Evolutionary conservation across 2,329 filamentous ascomycete genomes (phyloP), one percentile per base, ranked within the genome.

Genomic region (Aspergillus luchuensis): DNA sequence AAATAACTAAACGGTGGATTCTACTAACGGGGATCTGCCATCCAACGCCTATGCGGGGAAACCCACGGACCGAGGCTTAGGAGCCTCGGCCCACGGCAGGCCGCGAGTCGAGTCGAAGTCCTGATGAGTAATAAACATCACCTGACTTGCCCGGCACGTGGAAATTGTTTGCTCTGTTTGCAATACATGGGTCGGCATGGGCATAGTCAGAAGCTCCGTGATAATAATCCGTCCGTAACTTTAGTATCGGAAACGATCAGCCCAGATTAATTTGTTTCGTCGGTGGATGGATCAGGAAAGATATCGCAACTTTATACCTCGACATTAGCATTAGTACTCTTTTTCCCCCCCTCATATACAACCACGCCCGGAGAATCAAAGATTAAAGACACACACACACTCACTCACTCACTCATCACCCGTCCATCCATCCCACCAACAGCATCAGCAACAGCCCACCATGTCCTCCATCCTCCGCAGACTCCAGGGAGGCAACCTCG

Each of bases 401-500:
- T 19, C 17, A 23, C 23, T 1, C 23, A 28, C 25, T 8, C 25
- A 28, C 41, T 21, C 5, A 30, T 6, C 45, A 30, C 15, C 38
- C 43, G 10, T 38, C 47, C 25, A 25, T 28, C 30, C 33, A 38
- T 19, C 52, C 25, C 30, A 53, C 57, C 53, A 43, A 17, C 59
- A 41, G 45, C 36, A 63, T n/a, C 50, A 51, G 51, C 47, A 47
- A 25, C 50, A 47, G 49, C 21, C 23, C 52, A 72, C 57, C 63
- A 78, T 80, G 73, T 72, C 77, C 48, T 66, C 71, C 79, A 71
- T 74, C 57, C 72, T 79, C 59, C 72, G 74, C 75, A 82, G 72
- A 67, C 84, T 97, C 87, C 91, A 87, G 56, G 92, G 93, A 56
- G 86, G 93, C 28, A 97, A 97, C 77, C 86, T 98, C 61, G 94